Evolutionary conservation across 1,139 yeast species (phyloP).

Genomic region (Saccharomycopsis crataegensis): DNA sequence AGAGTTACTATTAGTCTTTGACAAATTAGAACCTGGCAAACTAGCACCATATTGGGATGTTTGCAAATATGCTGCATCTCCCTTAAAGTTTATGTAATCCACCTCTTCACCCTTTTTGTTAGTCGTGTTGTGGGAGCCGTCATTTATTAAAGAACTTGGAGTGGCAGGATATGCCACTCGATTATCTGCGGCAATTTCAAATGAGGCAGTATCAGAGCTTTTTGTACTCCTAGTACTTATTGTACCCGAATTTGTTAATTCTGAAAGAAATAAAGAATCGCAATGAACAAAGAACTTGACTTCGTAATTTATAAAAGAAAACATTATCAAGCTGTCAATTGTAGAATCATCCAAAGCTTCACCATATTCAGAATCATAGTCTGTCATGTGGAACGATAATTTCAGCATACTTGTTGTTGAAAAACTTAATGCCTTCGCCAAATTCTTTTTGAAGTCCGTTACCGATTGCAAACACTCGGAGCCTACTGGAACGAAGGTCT

Average conservation of each 20-base stretch:
- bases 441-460: constrained; percentile 32
- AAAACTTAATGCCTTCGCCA: constrained; percentile 37
- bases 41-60: not conserved
- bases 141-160: constrained; percentile 18
- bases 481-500: constrained; percentile 42
- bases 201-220: constrained; percentile 18
- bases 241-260: constrained; percentile 13
- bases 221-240: constrained; percentile 18
- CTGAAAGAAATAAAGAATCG: constrained; percentile 4
- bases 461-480: constrained; percentile 29
- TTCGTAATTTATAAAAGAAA: constrained; percentile 31
- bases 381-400: constrained; percentile 60
- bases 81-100: constrained; percentile 64
- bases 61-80: constrained; percentile 21
- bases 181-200: constrained; percentile 19
- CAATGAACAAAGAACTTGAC: constrained; percentile 35
- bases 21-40: constrained; percentile 23
- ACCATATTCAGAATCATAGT: constrained; percentile 60
- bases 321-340: constrained; percentile 35
- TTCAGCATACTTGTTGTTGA: constrained; percentile 30
- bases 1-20: constrained; percentile 10
- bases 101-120: constrained; percentile 28
- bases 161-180: constrained; percentile 19
- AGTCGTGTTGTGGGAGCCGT: constrained; percentile 3
- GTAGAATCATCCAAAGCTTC: constrained; percentile 45